Conservation (phyloP, 257 asterid species). For the Thymus mandschuricus region DNA sequence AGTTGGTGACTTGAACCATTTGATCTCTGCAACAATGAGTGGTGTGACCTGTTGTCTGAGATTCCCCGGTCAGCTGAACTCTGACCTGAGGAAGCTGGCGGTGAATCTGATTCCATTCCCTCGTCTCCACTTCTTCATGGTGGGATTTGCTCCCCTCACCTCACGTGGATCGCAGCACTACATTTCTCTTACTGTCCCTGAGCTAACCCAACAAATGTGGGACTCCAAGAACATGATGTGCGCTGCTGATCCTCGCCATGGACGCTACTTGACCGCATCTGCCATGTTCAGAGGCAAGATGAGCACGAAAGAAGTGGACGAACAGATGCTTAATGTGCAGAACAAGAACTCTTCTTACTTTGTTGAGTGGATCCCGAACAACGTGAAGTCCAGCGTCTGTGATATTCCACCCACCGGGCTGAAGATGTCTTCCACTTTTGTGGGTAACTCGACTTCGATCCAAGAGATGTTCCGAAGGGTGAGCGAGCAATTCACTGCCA, state of each 20-base stretch:
- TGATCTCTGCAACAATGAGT: slow-evolving; percentile 91
- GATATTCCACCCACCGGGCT: slow-evolving; percentile 80
- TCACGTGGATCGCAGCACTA: slow-evolving; percentile 90
- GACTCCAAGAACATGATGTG: slow-evolving; percentile 95
- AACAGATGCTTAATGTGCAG: slow-evolving; percentile 91
- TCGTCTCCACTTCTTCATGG: slow-evolving; percentile 95
- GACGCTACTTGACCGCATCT: slow-evolving; percentile 82
- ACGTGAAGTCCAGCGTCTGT: slow-evolving; percentile 87
- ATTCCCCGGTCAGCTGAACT: slow-evolving; percentile 89
- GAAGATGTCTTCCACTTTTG: slow-evolving; percentile 77
- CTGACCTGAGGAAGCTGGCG: slow-evolving; percentile 78
- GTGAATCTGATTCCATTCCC: slow-evolving; percentile 90
- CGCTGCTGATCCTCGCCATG: slow-evolving; percentile 92
- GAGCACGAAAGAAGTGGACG: slow-evolving; percentile 93
- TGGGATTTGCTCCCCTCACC: slow-evolving; percentile 88
- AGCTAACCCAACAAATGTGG: slow-evolving; percentile 92
- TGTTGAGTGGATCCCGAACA: slow-evolving; percentile 91
- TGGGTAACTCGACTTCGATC: slow-evolving; percentile 83
- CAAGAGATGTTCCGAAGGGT: slow-evolving; percentile 92
- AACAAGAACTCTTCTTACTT: slow-evolving; percentile 91
- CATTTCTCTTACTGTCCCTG: slow-evolving; percentile 85
- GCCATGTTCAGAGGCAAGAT: slow-evolving; percentile 92
- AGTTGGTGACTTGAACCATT: slow-evolving; percentile 91
- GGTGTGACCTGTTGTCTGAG: slow-evolving; percentile 88
- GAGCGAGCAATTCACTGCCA: slow-evolving; percentile 92